Conservation (phyloP, 805 yeast genomes). For the Debaryomyces tyrocola region DNA sequence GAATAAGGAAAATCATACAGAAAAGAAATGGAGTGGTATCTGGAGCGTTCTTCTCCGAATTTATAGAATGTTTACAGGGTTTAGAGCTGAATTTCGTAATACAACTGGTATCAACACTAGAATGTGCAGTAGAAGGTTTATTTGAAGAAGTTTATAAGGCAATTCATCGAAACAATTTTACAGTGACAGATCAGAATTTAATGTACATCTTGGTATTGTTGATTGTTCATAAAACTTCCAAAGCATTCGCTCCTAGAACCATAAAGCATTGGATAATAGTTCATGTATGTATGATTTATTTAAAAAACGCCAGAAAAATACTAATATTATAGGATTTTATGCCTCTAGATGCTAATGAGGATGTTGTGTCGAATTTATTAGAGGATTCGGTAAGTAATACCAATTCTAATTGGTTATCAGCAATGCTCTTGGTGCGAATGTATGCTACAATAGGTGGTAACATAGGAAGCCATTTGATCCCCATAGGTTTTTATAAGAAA, state of each 20-base stretch:
- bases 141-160: too few relatives aligned
- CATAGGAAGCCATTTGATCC: neutral
- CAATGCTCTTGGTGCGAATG: slow-evolving; percentile 1
- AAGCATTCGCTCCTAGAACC: neutral
- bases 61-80: too few relatives aligned
- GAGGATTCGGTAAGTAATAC: neutral
- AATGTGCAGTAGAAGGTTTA: too few relatives aligned
- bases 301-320: neutral
- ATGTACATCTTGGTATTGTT: slow-evolving; percentile 2
- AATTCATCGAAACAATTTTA: too few relatives aligned
- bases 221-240: neutral
- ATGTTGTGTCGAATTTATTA: neutral
- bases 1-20: too few relatives aligned
- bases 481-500: neutral
- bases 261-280: slow-evolving; percentile 8
- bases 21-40: too few relatives aligned
- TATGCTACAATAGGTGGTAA: neutral
- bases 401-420: slow-evolving; percentile 2
- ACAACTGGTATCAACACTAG: too few relatives aligned
- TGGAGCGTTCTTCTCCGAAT: too few relatives aligned
- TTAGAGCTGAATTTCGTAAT: too few relatives aligned
- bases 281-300: slow-evolving; percentile 2
- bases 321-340: neutral
- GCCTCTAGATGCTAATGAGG: neutral
- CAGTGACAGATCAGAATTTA: too few relatives aligned